Conservation (phyloP, 2,329 filamentous ascomycete genomes). For the Aspergillus sp. region DNA sequence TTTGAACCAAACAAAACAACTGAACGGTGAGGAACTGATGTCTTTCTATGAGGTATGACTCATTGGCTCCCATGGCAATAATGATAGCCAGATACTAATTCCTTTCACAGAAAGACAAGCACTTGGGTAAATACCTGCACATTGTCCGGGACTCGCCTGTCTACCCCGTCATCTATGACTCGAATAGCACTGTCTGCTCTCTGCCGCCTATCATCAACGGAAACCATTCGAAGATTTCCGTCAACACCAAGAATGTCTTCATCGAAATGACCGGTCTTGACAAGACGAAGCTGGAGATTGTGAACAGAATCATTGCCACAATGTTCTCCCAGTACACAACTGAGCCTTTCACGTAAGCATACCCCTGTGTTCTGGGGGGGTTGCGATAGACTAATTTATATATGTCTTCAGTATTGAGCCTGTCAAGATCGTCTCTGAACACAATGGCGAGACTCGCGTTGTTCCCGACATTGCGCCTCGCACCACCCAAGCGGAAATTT, state of each 20-base stretch:
- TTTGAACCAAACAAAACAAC: constrained; percentile 81
- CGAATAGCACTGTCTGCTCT: constrained; percentile 78
- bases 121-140: constrained; percentile 80
- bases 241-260: constrained; percentile 86
- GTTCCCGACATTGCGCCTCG: constrained; percentile 74
- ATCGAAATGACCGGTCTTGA: constrained; percentile 97
- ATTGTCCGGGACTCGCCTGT: constrained; percentile 91
- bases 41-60: constrained; percentile 64
- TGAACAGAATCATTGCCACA: constrained; percentile 87
- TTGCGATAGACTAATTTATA: constrained; percentile 4
- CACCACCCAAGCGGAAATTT: constrained; percentile 70
- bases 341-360: constrained; percentile 67
- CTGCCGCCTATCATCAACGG: constrained; percentile 97
- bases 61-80: background rate
- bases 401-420: constrained; percentile 59
- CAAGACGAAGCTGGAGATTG: constrained; percentile 90
- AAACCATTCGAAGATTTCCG: constrained; percentile 89
- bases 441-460: constrained; percentile 75
- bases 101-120: constrained; percentile 66
- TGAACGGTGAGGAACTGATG: constrained; percentile 87
- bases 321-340: constrained; percentile 94
- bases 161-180: constrained; percentile 92
- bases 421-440: constrained; percentile 81
- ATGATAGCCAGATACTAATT: constrained; percentile 7
- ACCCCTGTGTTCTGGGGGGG: background rate